Evolutionary conservation across 2,329 filamentous ascomycete species (phyloP), one percentile per base, ranked within the genome.

Genomic region (Hypomyces perniciosus): DNA sequence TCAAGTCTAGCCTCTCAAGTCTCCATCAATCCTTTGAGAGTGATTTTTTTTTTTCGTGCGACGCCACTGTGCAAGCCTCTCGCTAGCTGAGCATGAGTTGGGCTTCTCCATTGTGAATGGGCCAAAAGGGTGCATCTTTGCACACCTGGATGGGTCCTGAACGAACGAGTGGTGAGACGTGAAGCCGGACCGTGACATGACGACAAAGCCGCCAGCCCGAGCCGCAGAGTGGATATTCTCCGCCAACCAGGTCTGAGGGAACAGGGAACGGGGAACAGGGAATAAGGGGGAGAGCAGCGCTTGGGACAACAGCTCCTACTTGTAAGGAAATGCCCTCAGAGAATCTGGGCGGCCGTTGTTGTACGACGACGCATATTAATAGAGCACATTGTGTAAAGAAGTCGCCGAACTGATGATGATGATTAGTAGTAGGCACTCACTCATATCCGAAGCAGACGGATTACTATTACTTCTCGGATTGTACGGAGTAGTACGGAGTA

Each of bases 151-250:
- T 27, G 38, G 20, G 38, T 40, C 35, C 35, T 48, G 50, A 40
- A 48, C 20, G 45, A 48, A 44, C 29, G 45, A 52, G 44, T 52
- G 44, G 44, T 33, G 12, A 43, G 38, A 30, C 29, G 38, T 28
- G 44, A 42, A 39, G 44, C 49, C 33, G 49, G 45, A 51, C 41
- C 29, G 41, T 28, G 46, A 44, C 33, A 44, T 35, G 38, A 13
- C 39, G 38, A 51, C 30, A 39, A 51, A 51, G 38, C 39, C 44
- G 44, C 49, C 33, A 33, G 40, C 44, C 26, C 49, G 34, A 43
- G 38, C 39, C 30, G 10, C 49, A n/a, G 9, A 13, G 27, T 31
- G 41, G 41, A 44, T 37, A 44, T 27, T 31, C 41, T 42, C 39
- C 39, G 39, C 39, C 39, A 34, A 37, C 27, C 20, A 46, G 37